A percentile compares a stretch with the other conserved stretches of the same genome.
phyloP scores from a whole-genome alignment of 345 rosid genomes.

The Lenwebbia sp. region DNA sequence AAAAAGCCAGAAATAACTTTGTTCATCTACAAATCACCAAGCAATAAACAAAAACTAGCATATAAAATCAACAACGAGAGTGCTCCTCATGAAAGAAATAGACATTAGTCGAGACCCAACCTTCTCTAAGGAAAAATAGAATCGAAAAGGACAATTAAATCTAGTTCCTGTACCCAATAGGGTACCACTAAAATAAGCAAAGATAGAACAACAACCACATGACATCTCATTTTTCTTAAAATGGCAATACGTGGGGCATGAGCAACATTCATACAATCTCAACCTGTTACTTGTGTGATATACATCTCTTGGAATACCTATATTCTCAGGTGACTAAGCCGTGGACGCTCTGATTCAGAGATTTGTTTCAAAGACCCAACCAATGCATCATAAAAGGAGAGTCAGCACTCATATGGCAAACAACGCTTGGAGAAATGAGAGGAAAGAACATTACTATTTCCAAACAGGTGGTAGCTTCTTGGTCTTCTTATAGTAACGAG shows the following conservation, averaged over 20 bases:
- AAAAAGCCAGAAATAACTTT: not conserved
- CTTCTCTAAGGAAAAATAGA: not conserved
- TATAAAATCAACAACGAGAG: not conserved
- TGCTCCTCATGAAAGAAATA: not conserved
- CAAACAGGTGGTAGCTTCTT: constrained; percentile 94
- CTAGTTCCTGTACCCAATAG: not conserved
- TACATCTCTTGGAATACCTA: not conserved
- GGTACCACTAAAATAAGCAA: not conserved
- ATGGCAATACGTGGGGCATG: not conserved
- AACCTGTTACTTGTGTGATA: not conserved
- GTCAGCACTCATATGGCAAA: not conserved
- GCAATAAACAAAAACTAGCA: not conserved
- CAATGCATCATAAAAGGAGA: not conserved
- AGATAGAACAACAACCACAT: not conserved
- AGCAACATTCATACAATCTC: not conserved
- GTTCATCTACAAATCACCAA: not conserved
- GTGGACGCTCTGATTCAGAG: not conserved
- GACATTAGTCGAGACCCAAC: not conserved
- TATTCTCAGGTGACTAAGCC: not conserved
- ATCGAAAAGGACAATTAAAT: not conserved
- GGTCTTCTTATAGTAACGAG: constrained; percentile 93
- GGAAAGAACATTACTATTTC: constrained; percentile 52
- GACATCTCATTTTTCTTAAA: not conserved
- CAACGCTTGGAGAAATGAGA: not conserved
- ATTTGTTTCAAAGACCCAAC: not conserved